phyloP scores from a whole-genome alignment of 805 yeast species.

The Zygosaccharomyces rouxii region DNA sequence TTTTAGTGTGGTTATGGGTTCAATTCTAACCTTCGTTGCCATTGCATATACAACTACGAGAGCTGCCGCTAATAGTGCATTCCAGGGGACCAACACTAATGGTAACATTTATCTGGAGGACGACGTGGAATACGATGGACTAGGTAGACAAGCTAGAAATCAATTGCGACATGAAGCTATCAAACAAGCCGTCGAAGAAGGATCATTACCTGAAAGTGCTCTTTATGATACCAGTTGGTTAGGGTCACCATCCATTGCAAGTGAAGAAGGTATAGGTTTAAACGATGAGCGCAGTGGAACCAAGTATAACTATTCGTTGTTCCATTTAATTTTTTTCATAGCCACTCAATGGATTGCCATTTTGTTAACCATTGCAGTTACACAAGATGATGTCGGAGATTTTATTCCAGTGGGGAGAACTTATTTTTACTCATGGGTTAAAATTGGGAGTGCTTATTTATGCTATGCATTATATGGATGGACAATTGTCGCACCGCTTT shows the following conservation, averaged over 20 bases:
- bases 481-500: conserved; percentile 87
- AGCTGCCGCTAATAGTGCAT: conserved; percentile 81
- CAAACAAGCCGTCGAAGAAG: conserved; percentile 92
- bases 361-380: conserved; percentile 84
- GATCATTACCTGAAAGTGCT: conserved; percentile 91
- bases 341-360: conserved; percentile 98
- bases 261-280: conserved; percentile 35
- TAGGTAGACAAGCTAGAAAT: conserved; percentile 43
- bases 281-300: conserved; percentile 63
- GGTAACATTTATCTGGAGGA: conserved; percentile 34
- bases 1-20: conserved; percentile 81
- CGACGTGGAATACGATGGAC: conserved; percentile 42
- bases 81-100: conserved; percentile 42
- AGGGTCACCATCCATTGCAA: conserved; percentile 33
- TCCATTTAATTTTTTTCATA: conserved; percentile 85
- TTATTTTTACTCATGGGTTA: conserved; percentile 91
- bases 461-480: conserved; percentile 83
- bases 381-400: conserved; percentile 76
- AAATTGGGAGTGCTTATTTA: conserved; percentile 86
- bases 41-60: conserved; percentile 96
- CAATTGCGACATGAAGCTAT: conserved; percentile 85
- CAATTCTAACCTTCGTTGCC: conserved; percentile 88
- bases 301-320: conserved; percentile 78
- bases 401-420: conserved; percentile 97
- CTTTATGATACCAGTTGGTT: conserved; percentile 66